These are phyloP conservation scores for Rhizomucor miehei DNA, from an alignment of 371 early-diverging fungal genomes.

Conservation along the genomic window DNA sequence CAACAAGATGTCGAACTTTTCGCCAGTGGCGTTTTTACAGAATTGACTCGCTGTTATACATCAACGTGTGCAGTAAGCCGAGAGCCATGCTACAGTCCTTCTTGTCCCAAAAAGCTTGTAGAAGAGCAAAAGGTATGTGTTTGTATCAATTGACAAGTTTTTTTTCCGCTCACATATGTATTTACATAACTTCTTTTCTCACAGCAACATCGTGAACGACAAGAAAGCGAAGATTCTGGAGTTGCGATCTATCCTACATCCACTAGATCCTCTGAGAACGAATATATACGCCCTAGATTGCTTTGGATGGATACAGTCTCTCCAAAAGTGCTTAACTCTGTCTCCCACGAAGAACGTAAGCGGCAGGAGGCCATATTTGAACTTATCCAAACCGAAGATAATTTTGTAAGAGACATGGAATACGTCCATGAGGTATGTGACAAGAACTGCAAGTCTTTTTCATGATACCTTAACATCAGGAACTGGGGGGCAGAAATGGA, in stretches of 20 bases:
- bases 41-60: slow-evolving; percentile 86
- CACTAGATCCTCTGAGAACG: background rate
- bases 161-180: slow-evolving; percentile 1
- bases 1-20: slow-evolving; percentile 16
- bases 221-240: background rate
- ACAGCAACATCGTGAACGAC: background rate
- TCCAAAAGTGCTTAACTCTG: slow-evolving; percentile 12
- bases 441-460: background rate
- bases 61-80: slow-evolving; percentile 72
- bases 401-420: slow-evolving; percentile 78
- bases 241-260: background rate
- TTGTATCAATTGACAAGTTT: background rate
- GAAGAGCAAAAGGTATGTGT: slow-evolving; percentile 1
- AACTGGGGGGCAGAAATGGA: slow-evolving; percentile 43
- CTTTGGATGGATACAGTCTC: slow-evolving; percentile 19
- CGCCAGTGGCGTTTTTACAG: slow-evolving; percentile 80
- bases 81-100: slow-evolving; percentile 78
- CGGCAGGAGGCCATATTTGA: slow-evolving; percentile 93
- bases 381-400: slow-evolving; percentile 84
- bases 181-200: background rate
- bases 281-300: slow-evolving; percentile 2
- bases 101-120: slow-evolving; percentile 60
- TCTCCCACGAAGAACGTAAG: slow-evolving; percentile 60
- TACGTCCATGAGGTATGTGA: slow-evolving; percentile 32
- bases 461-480: background rate